Base-by-base conservation (phyloP, 352 stramenopile species). In the Phytopythium boreale region DNA sequence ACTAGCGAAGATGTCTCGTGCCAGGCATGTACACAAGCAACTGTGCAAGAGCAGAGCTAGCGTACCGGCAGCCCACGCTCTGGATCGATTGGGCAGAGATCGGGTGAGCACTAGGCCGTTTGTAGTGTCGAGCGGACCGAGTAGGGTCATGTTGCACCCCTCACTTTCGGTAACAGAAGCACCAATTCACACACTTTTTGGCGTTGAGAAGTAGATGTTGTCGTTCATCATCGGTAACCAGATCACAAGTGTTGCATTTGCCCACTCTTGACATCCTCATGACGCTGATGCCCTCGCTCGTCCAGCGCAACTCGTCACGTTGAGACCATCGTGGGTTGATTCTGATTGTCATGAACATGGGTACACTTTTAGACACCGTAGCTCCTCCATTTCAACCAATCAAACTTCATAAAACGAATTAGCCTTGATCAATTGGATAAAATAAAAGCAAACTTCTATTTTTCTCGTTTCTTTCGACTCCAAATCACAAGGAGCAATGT, bases 1-100 rank as follows among this genome's bases (percentile, higher is more conserved):
- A 92, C 50, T 90, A 77, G 66, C 63, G 52, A 56, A 72, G 62
- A 15, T 8, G 14, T 0, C 10, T 29, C 46, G n/a, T 36, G 4
- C 19, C 31, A 22, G 14, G 49, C 49, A 7, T 12, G 20, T 36
- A 31, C 49, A 56, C 31, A 20, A 46, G 52, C 31, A 31, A 10
- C 31, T 22, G 17, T 43, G 19, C 12, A 26, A 2, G 17, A 49
- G 53, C 24, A 20, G 4, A 9, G 52, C 9, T 29, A 19, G 22
- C 6, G 46, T 14, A 36, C 24, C 22, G 0, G 1, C 6, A 39
- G 2, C 10, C 24, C 11, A 10, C 14, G 49, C 26, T 19, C 3
- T 2, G 26, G 3, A 15, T 37, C 27, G 49, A 39, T 10, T n/a
- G 24, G 14, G 26, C 26, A 17, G 29, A 43, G 8, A 39, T 41